Conservation (phyloP, 352 stramenopile species). For the Pythium angustatum region DNA sequence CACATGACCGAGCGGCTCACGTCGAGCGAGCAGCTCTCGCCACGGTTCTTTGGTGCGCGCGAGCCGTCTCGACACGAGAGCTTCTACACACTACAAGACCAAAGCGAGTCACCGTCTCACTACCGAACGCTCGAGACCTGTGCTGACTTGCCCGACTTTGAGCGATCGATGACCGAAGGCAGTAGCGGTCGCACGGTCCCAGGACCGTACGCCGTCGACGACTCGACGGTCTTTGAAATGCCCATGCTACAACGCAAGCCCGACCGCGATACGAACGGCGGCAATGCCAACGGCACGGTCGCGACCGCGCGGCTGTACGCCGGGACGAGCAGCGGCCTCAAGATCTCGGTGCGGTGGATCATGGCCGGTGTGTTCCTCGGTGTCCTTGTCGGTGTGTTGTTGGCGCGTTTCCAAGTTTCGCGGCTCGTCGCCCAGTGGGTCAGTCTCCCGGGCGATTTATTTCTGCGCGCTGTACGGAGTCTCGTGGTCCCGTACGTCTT, state of each 20-base stretch:
- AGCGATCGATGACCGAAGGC: not conserved
- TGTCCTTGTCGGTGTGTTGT: constrained; percentile 47
- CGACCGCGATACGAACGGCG: not conserved
- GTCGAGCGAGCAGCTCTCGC: not conserved
- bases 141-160: not conserved
- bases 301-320: constrained; percentile 8
- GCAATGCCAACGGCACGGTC: not conserved
- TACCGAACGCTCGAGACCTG: not conserved
- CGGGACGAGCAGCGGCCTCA: constrained; percentile 37
- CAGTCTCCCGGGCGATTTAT: constrained; percentile 64
- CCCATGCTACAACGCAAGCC: not conserved
- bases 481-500: constrained; percentile 80
- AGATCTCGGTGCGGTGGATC: constrained; percentile 51
- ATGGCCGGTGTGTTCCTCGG: constrained; percentile 51
- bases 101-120: not conserved
- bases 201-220: not conserved
- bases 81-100: constrained; percentile 1
- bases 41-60: not conserved
- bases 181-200: constrained; percentile 1
- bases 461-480: constrained; percentile 65
- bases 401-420: constrained; percentile 43
- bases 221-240: constrained; percentile 7
- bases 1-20: not conserved
- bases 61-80: not conserved
- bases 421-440: constrained; percentile 51